Evolutionary conservation across 2,329 filamentous ascomycete species (phyloP).

Genomic region (Penicillium occitanis): DNA sequence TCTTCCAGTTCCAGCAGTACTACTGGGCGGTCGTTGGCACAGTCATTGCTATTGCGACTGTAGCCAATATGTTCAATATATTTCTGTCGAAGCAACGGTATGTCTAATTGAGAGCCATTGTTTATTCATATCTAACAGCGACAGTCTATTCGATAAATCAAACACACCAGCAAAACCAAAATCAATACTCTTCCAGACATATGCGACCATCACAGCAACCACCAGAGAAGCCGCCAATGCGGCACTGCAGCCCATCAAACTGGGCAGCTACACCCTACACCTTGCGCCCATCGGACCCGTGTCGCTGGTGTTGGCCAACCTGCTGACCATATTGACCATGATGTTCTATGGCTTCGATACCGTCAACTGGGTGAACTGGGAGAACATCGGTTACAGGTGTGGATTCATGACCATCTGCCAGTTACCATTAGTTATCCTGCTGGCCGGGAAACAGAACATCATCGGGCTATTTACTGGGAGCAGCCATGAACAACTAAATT

Average conservation of each 20-base stretch:
- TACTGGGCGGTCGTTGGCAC: conserved; percentile 54
- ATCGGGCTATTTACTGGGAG: conserved; percentile 50
- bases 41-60: conserved; percentile 36
- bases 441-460: conserved; percentile 58
- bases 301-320: conserved; percentile 43
- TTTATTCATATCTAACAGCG: not conserved
- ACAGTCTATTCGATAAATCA: conserved; percentile 48
- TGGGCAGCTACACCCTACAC: conserved; percentile 35
- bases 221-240: conserved; percentile 55
- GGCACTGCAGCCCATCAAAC: conserved; percentile 37
- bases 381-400: conserved; percentile 57
- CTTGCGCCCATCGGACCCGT: conserved; percentile 43
- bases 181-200: conserved; percentile 46
- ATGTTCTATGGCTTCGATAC: conserved; percentile 58
- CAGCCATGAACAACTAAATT: conserved; percentile 53
- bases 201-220: conserved; percentile 57
- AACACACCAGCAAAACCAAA: conserved; percentile 56
- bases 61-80: conserved; percentile 48
- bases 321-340: conserved; percentile 53
- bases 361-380: conserved; percentile 51
- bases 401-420: conserved; percentile 56
- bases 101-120: conserved; percentile 13
- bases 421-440: conserved; percentile 56
- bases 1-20: conserved; percentile 51
- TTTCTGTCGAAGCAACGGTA: conserved; percentile 53